Conservation (phyloP, 2,329 filamentous ascomycete genomes). For the Emmonsiellopsis sp. region DNA sequence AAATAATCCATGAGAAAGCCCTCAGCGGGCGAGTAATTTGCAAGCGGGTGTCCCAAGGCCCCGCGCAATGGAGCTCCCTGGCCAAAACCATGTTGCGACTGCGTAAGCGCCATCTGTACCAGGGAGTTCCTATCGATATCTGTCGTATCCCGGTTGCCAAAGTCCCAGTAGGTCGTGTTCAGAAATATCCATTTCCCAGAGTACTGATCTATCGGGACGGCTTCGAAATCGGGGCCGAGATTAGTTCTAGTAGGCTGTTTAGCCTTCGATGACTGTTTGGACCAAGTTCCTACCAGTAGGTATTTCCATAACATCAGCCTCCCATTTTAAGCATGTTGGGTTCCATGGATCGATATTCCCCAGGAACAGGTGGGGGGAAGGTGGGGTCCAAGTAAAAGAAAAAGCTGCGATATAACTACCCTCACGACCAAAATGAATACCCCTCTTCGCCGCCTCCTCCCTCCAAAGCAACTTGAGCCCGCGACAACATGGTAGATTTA, state of each 20-base stretch:
- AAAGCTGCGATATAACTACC: constrained; percentile 8
- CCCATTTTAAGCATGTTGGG: no score
- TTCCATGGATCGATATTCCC: no score
- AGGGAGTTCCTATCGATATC: neutral
- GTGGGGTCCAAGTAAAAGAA: neutral
- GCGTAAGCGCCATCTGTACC: neutral
- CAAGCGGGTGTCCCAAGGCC: constrained; percentile 9
- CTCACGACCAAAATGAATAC: constrained; percentile 17
- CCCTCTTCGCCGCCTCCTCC: constrained; percentile 23
- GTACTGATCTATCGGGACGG: constrained; percentile 8
- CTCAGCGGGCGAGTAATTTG: constrained; percentile 8
- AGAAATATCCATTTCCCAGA: constrained; percentile 18
- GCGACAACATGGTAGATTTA: constrained; percentile 16
- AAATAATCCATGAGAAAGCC: constrained; percentile 20
- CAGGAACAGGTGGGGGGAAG: no score
- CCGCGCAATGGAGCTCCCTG: neutral
- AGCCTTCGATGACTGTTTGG: constrained; percentile 1
- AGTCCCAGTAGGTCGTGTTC: constrained; percentile 16
- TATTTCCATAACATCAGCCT: no score
- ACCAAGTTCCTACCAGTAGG: constrained; percentile 3
- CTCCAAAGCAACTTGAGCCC: constrained; percentile 20
- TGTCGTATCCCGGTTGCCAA: constrained; percentile 4
- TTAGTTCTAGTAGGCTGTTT: constrained; percentile 1
- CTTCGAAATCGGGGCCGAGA: neutral
- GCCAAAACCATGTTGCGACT: neutral